Conservation (phyloP, 2,329 filamentous ascomycete genomes). For the Calonectria fujianensis region DNA sequence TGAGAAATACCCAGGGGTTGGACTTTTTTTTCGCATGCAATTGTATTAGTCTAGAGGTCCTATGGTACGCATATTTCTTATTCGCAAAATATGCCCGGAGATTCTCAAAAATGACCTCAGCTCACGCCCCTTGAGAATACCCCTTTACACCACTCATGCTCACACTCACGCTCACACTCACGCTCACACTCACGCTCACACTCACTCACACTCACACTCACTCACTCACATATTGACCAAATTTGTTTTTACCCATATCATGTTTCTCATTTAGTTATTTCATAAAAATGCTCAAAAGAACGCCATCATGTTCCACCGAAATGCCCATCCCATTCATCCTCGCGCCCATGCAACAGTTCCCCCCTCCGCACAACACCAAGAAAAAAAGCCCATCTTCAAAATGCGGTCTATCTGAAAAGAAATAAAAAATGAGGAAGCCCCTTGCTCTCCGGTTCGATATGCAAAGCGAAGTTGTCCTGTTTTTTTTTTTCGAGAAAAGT, state of each 20-base stretch:
- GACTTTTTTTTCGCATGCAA: background rate
- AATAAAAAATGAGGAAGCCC: background rate
- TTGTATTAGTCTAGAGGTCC: background rate
- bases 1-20: background rate
- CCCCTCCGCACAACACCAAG: background rate
- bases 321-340: slow-evolving; percentile 24
- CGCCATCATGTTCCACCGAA: slow-evolving; percentile 17
- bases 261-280: slow-evolving; percentile 28
- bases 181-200: background rate
- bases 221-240: background rate
- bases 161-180: background rate
- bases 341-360: slow-evolving; percentile 22
- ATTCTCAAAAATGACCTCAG: background rate
- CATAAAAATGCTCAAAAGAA: slow-evolving; percentile 25
- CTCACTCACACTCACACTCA: background rate
- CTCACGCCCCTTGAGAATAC: too few relatives aligned
- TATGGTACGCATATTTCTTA: background rate
- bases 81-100: background rate
- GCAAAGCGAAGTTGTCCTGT: background rate
- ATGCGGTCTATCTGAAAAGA: slow-evolving; percentile 8
- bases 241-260: background rate
- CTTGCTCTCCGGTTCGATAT: background rate
- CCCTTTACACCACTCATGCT: background rate
- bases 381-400: background rate
- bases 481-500: background rate